Evolutionary conservation across 2,329 filamentous ascomycete species (phyloP).

Genomic region (Beauveria rudraprayagi): DNA sequence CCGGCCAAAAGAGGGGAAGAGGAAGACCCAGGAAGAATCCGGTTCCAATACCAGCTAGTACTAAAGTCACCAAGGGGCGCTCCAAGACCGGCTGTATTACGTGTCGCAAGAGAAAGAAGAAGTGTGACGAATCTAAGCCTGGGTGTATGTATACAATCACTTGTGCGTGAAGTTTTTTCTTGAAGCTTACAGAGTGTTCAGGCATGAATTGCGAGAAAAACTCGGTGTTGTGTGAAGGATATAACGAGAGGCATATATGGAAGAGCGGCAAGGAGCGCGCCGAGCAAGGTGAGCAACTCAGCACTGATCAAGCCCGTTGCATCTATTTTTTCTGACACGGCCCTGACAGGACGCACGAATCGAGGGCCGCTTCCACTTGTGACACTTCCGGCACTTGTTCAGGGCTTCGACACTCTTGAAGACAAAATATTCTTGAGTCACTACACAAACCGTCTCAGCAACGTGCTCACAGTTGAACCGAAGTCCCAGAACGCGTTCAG

Average conservation of each 20-base stretch:
- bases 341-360: slow-evolving; percentile 38
- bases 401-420: slow-evolving; percentile 70
- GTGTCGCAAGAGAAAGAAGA: slow-evolving; percentile 62
- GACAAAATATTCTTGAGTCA: slow-evolving; percentile 78
- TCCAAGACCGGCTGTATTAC: slow-evolving; percentile 64
- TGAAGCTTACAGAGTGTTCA: slow-evolving; percentile 27
- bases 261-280: slow-evolving; percentile 72
- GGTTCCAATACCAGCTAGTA: slow-evolving; percentile 47
- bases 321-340: slow-evolving; percentile 9
- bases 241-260: slow-evolving; percentile 80
- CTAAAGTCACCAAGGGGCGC: slow-evolving; percentile 69
- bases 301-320: background rate
- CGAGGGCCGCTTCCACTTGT: slow-evolving; percentile 43
- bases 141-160: slow-evolving; percentile 42
- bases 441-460: slow-evolving; percentile 71
- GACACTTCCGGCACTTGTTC: slow-evolving; percentile 60
- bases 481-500: slow-evolving; percentile 80
- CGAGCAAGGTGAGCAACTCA: slow-evolving; percentile 49
- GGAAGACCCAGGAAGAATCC: slow-evolving; percentile 80
- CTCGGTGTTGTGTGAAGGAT: slow-evolving; percentile 83
- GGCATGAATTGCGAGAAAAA: slow-evolving; percentile 90
- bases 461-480: slow-evolving; percentile 72
- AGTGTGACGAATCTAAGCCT: slow-evolving; percentile 62
- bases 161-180: background rate
- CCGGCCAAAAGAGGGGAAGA: slow-evolving; percentile 53